phyloP scores from a whole-genome alignment of 345 rosid genomes.

The Eucalyptus leucophloia region DNA sequence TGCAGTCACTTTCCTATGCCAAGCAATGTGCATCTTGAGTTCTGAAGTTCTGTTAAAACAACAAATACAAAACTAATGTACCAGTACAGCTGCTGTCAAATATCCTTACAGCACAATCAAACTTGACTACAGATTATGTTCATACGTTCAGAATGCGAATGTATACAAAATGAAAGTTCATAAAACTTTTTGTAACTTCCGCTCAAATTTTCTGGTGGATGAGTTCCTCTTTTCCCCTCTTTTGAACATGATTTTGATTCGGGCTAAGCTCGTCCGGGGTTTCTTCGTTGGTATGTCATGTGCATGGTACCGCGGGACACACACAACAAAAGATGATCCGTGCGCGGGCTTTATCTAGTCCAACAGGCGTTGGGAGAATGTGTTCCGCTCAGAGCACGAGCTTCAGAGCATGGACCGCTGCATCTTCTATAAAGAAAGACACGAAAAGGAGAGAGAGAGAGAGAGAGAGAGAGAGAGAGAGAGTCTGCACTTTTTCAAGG shows the following conservation, averaged over 20 bases:
- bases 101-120: background rate
- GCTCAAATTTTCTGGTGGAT: background rate
- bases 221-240: background rate
- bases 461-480: background rate
- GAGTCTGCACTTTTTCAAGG: background rate
- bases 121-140: background rate
- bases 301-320: background rate
- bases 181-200: background rate
- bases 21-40: background rate
- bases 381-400: background rate
- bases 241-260: background rate
- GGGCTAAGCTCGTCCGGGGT: background rate
- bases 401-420: background rate
- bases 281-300: background rate
- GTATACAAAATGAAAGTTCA: background rate
- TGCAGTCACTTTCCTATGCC: background rate
- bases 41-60: background rate
- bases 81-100: background rate
- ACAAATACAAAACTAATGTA: background rate
- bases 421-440: background rate
- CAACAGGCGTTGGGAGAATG: background rate
- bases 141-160: background rate
- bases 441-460: background rate
- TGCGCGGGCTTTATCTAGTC: background rate
- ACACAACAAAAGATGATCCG: background rate